Evolutionary conservation across 2,329 filamentous ascomycete genomes (phyloP), one percentile per base, ranked within the genome.

Genomic region (Exophiala spinifera): DNA sequence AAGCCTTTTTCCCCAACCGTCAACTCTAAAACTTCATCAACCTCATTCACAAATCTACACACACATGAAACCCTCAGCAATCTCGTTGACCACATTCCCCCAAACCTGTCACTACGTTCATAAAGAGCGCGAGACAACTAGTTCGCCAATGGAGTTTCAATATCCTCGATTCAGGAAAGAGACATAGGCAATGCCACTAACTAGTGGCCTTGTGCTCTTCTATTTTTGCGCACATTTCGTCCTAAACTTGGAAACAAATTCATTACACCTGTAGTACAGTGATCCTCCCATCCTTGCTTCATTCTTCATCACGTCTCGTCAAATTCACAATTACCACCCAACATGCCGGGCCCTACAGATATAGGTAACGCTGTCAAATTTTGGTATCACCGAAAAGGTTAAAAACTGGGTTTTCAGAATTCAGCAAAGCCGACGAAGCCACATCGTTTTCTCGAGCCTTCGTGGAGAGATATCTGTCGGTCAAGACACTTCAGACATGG

Each of bases 241-340:
- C n/a, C n/a, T 25, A 25, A 31, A 13, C 19, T 19, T 23, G 11
- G 17, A 17, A 43, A 15, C 21, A 43, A 50, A 50, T 50, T 50
- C 48, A 37, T 50, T 21, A 19, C 37, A 31, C 42, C 48, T 50
- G 19, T 40, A 21, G 15, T 21, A 19, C 37, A 34, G 25, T 43
- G 28, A 31, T 37, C 28, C 33, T 37, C 13, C 23, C 19, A 28
- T 15, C 23, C 23, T 25, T 25, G 4, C 23, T 25, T 25, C 23
- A 25, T 17, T 50, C 17, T 36, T 31, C 21, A 31, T 46, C 48
- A 7, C 17, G 36, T 33, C 21, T 31, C 48, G 28, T 42, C 11
- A 46, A 25, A 17, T 31, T 37, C 39, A 42, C 14, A 43, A 50
- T 46, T n/a, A 17, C 28, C 28, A 31, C 10, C 28, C 44, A 25